phyloP scores from a whole-genome alignment of 345 rosid species.

The Brassica carinata region DNA sequence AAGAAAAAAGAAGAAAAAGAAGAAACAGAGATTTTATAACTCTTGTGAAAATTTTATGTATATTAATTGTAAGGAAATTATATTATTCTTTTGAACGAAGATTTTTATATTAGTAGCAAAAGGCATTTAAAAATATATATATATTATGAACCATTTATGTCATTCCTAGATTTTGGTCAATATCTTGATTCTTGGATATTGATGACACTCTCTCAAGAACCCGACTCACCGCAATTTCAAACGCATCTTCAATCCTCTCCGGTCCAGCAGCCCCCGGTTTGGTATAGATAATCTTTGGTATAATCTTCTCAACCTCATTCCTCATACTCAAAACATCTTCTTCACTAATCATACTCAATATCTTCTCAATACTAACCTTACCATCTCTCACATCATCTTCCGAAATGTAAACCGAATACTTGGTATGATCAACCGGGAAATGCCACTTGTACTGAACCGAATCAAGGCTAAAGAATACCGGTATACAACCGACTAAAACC shows the following conservation, averaged over 20 bases:
- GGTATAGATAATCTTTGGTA: conserved; percentile 58
- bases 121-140: background rate
- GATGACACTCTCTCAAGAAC: conserved; percentile 40
- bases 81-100: background rate
- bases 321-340: conserved; percentile 43
- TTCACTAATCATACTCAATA: conserved; percentile 31
- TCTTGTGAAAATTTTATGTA: background rate
- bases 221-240: conserved; percentile 50
- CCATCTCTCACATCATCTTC: conserved; percentile 30
- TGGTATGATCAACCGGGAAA: conserved; percentile 48
- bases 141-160: background rate
- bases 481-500: conserved; percentile 62
- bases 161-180: background rate
- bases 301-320: conserved; percentile 49
- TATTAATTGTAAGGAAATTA: background rate
- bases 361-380: conserved; percentile 27
- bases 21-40: background rate
- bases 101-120: background rate
- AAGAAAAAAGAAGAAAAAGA: too few relatives aligned
- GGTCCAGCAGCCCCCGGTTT: conserved; percentile 41
- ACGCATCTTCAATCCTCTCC: conserved; percentile 48
- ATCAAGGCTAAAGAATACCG: conserved; percentile 62
- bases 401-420: conserved; percentile 55
- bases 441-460: conserved; percentile 68
- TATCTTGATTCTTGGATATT: background rate